phyloP scores from a whole-genome alignment of 1,139 yeast species.

The Entelexis sorbosivorans region DNA sequence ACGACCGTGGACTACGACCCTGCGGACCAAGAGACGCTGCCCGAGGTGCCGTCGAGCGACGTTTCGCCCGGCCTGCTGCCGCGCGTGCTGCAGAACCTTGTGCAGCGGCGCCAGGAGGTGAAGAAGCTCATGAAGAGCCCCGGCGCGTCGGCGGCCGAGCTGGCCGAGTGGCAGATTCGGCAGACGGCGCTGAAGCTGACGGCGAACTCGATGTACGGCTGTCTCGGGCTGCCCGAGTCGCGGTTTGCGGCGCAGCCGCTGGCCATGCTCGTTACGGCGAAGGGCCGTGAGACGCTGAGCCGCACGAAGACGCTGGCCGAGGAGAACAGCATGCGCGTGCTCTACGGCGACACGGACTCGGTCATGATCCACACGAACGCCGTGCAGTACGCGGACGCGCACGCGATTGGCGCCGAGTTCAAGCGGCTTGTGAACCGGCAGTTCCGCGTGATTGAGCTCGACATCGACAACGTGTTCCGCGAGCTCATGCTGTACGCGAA shows the following conservation, averaged over 20 bases:
- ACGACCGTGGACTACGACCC: slow-evolving; percentile 52
- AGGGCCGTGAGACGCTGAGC: slow-evolving; percentile 91
- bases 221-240: slow-evolving; percentile 85
- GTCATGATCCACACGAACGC: slow-evolving; percentile 95
- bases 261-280: slow-evolving; percentile 89
- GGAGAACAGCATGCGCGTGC: slow-evolving; percentile 63
- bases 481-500: slow-evolving; percentile 83
- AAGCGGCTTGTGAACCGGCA: slow-evolving; percentile 79
- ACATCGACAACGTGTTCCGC: slow-evolving; percentile 85
- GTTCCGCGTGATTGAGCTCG: slow-evolving; percentile 79
- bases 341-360: slow-evolving; percentile 98
- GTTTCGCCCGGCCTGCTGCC: slow-evolving; percentile 64
- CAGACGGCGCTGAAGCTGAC: slow-evolving; percentile 94
- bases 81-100: slow-evolving; percentile 67
- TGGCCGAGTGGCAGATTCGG: slow-evolving; percentile 64
- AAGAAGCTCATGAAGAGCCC: slow-evolving; percentile 75
- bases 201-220: slow-evolving; percentile 98
- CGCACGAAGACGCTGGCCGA: slow-evolving; percentile 91
- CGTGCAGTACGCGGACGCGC: slow-evolving; percentile 56
- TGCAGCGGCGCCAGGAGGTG: slow-evolving; percentile 85
- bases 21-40: slow-evolving; percentile 45
- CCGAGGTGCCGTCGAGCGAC: slow-evolving; percentile 50
- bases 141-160: slow-evolving; percentile 54
- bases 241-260: slow-evolving; percentile 92
- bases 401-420: slow-evolving; percentile 74